A percentile compares a stretch with the other conserved stretches of the same genome.
phyloP scores from a whole-genome alignment of 768 basidiomycete genomes.

The Coprinopsis strossmayeri region DNA sequence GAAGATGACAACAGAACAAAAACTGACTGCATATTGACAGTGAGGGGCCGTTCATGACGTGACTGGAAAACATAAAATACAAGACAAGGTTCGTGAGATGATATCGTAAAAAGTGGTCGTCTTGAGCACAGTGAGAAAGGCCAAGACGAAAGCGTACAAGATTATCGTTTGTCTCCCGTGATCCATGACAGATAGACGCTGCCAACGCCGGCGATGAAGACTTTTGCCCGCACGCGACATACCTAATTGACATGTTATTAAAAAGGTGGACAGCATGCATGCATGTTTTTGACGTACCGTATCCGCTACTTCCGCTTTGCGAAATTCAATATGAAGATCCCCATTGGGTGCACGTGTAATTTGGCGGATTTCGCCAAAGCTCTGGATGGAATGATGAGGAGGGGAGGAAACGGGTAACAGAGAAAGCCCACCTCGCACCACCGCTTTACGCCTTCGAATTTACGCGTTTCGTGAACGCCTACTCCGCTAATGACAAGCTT shows the following conservation, averaged over 20 bases:
- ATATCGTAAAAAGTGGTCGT: no score
- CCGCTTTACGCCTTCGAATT: constrained; percentile 59
- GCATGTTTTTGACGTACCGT: constrained; percentile 42
- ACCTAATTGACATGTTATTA: constrained; percentile 37
- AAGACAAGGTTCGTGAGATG: no score
- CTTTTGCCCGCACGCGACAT: constrained; percentile 71
- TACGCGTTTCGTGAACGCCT: constrained; percentile 47
- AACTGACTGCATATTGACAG: no score
- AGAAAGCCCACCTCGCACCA: constrained; percentile 63
- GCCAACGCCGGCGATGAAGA: constrained; percentile 68
- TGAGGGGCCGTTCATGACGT: no score
- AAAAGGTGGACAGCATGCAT: constrained; percentile 5
- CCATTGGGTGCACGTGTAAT: constrained; percentile 71
- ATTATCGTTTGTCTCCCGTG: constrained; percentile 42
- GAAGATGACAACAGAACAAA: no score
- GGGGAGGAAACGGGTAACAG: neutral
- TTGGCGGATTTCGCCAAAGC: constrained; percentile 69
- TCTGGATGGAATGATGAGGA: constrained; percentile 29
- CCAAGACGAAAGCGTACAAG: constrained; percentile 8
- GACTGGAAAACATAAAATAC: no score
- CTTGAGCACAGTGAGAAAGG: no score
- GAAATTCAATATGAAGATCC: constrained; percentile 73
- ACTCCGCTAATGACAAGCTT: constrained; percentile 69
- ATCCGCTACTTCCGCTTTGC: constrained; percentile 71
- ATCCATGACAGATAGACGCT: constrained; percentile 77